Evolutionary conservation across 345 rosid genomes (phyloP).

Genomic region (Bruguiera gymnorhiza): DNA sequence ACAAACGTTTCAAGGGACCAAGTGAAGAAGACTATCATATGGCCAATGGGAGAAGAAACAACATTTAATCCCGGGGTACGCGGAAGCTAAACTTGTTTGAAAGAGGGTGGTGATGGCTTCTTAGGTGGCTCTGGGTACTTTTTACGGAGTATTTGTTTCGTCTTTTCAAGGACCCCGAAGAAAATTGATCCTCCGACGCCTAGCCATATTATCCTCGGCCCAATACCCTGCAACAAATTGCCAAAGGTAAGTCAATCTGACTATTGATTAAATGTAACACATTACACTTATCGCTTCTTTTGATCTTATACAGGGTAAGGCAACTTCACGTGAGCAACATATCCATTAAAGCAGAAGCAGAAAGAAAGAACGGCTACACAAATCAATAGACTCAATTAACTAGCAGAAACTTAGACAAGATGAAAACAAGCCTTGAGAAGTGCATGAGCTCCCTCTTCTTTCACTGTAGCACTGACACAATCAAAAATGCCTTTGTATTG

Average conservation of each 20-base stretch:
- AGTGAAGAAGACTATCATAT: background rate
- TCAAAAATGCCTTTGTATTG: constrained; percentile 70
- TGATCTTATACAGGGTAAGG: too few relatives aligned
- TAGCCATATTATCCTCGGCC: constrained; percentile 84
- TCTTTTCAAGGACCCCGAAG: constrained; percentile 78
- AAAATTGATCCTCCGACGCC: constrained; percentile 89
- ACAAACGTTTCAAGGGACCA: too few relatives aligned
- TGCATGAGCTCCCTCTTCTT: constrained; percentile 81
- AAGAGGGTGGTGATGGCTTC: background rate
- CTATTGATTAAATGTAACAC: background rate
- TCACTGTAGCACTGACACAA: constrained; percentile 69
- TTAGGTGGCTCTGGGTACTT: background rate
- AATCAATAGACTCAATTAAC: background rate
- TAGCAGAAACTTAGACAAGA: background rate
- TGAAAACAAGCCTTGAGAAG: constrained; percentile 60
- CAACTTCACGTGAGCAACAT: too few relatives aligned
- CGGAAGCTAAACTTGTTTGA: constrained; percentile 5
- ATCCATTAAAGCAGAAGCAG: too few relatives aligned
- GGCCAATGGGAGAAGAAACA: background rate
- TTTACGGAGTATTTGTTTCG: constrained; percentile 63
- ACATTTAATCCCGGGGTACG: background rate
- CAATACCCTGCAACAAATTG: constrained; percentile 59
- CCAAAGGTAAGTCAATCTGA: background rate
- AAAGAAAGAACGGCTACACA: background rate
- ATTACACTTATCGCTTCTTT: background rate